A percentile compares a stretch with the other conserved stretches of the same genome.
These are phyloP conservation scores for Fraxinus paxiana DNA, from an alignment of 305 asterid genomes.

Conservation along the genomic window DNA sequence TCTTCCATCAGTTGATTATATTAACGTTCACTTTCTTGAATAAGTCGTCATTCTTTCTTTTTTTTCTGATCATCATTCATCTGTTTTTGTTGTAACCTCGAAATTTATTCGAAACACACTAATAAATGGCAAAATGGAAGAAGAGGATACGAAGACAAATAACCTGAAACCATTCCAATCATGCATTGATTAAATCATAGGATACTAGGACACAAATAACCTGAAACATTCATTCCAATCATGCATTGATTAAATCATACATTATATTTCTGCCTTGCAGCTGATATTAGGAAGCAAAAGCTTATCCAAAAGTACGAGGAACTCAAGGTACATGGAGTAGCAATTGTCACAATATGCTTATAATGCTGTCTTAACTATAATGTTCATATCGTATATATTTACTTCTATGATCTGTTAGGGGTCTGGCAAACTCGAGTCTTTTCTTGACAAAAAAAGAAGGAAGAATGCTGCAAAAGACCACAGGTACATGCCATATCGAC, in stretches of 20 bases:
- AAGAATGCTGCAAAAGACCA: conserved; percentile 89
- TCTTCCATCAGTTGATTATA: neutral
- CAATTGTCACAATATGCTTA: neutral
- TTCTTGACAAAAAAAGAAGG: conserved; percentile 72
- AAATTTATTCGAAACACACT: neutral
- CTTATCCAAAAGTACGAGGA: conserved; percentile 71
- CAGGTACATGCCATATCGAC: conserved; percentile 78
- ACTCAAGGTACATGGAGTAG: conserved; percentile 57
- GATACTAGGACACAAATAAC: too few relatives aligned
- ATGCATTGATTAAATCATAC: neutral
- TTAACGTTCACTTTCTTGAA: neutral
- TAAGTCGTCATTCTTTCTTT: neutral
- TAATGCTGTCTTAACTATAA: neutral
- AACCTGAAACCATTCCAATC: too few relatives aligned
- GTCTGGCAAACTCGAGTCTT: conserved; percentile 75
- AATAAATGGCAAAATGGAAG: neutral
- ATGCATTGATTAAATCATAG: too few relatives aligned
- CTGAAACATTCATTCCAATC: neutral
- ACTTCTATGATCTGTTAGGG: conserved; percentile 37
- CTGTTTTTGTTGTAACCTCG: neutral
- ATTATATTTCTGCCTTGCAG: conserved; percentile 40
- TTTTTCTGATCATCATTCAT: neutral
- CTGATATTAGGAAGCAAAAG: conserved; percentile 67
- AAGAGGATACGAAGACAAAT: neutral
- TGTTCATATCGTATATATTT: neutral